Conservation (phyloP, 305 asterid genomes). For the Rubia occidens region DNA sequence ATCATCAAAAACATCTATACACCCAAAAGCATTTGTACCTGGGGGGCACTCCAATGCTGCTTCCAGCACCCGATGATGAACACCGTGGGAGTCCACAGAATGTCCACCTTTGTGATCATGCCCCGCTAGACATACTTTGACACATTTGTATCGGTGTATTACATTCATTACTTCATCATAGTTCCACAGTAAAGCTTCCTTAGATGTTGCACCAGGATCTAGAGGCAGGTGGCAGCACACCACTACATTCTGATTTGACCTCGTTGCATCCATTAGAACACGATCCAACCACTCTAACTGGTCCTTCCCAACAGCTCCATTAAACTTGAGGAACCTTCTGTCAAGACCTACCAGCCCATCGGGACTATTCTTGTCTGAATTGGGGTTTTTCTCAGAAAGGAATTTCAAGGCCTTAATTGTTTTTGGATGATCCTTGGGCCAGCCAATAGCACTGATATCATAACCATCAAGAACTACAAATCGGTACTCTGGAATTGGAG, state of each 20-base stretch:
- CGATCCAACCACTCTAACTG: slow-evolving; percentile 68
- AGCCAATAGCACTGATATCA: slow-evolving; percentile 73
- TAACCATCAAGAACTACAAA: slow-evolving; percentile 74
- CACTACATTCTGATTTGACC: slow-evolving; percentile 52
- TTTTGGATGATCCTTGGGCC: slow-evolving; percentile 64
- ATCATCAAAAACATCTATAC: slow-evolving; percentile 51
- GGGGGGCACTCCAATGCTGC: slow-evolving; percentile 92
- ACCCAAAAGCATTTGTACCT: slow-evolving; percentile 61
- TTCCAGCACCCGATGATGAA: slow-evolving; percentile 76
- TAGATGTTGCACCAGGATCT: slow-evolving; percentile 46
- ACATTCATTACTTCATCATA: slow-evolving; percentile 72
- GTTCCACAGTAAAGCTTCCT: slow-evolving; percentile 62
- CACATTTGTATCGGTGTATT: slow-evolving; percentile 58
- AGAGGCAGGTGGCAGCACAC: slow-evolving; percentile 68
- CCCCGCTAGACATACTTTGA: slow-evolving; percentile 72
- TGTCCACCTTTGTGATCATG: slow-evolving; percentile 73
- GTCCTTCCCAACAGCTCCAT: slow-evolving; percentile 67
- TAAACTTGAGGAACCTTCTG: slow-evolving; percentile 69
- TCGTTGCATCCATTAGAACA: slow-evolving; percentile 49
- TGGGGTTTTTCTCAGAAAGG: slow-evolving; percentile 56
- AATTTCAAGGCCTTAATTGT: slow-evolving; percentile 39
- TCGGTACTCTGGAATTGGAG: slow-evolving; percentile 59
- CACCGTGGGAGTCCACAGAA: slow-evolving; percentile 53
- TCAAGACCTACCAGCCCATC: slow-evolving; percentile 54
- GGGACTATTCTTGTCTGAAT: slow-evolving; percentile 70